These are phyloP conservation scores for Cytospora leucostoma DNA, from an alignment of 2,329 filamentous ascomycete species.

Conservation along the genomic window DNA sequence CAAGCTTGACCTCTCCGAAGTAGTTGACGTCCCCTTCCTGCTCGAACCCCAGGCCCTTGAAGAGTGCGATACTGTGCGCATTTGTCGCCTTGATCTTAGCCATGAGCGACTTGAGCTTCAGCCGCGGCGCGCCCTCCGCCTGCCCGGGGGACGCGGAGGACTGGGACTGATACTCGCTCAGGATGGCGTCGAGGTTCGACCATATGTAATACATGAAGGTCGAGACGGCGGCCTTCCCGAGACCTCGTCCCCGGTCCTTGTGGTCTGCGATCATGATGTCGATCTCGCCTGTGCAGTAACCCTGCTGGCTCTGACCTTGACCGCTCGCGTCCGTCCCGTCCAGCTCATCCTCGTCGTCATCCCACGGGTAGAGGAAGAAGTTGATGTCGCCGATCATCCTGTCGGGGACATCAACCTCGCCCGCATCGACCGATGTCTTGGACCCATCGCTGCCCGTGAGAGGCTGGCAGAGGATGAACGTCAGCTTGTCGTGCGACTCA, in stretches of 20 bases:
- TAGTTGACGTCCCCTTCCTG: conserved; percentile 58
- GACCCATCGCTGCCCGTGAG: conserved; percentile 15
- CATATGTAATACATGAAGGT: conserved; percentile 71
- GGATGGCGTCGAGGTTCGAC: conserved; percentile 52
- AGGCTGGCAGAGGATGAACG: conserved; percentile 79
- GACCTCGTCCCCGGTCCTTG: conserved; percentile 59
- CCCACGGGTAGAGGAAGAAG: conserved; percentile 70
- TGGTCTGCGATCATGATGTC: conserved; percentile 81
- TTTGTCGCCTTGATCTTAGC: conserved; percentile 58
- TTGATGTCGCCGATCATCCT: conserved; percentile 76
- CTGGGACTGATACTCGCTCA: conserved; percentile 53
- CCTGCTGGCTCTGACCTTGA: background rate
- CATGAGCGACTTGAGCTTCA: conserved; percentile 36
- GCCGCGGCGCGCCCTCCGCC: background rate
- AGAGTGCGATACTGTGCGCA: conserved; percentile 51
- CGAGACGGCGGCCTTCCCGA: conserved; percentile 65
- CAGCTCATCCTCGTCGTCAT: conserved; percentile 47
- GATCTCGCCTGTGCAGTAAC: conserved; percentile 64
- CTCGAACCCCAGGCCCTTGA: conserved; percentile 53
- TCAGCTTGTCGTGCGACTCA: conserved; percentile 79
- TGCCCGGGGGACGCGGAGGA: background rate
- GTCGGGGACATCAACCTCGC: conserved; percentile 54
- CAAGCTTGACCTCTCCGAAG: conserved; percentile 60
- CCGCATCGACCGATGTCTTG: conserved; percentile 36
- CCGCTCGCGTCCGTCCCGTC: conserved; percentile 31